Base-by-base conservation (phyloP, 768 basidiomycete genomes). In the Termitomyces eurrhizus region DNA sequence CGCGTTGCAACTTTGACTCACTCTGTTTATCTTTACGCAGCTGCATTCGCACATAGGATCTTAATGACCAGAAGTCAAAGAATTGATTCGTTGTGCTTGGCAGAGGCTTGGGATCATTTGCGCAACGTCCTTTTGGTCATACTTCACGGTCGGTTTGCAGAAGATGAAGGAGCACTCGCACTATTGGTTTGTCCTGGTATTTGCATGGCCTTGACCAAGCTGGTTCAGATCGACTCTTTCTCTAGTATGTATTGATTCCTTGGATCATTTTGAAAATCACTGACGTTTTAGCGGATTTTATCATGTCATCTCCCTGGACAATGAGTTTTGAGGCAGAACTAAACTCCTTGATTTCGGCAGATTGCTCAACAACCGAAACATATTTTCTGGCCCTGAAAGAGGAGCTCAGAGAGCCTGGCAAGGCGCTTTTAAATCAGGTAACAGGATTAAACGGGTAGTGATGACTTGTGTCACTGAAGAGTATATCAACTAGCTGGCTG, bases 31-130 rank as follows among this genome's bases (percentile, higher is more conserved):
- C 18, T 55, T 37, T 21, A 26, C 44, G 50, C 41, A 86, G 85
- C 79, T 58, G 75, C 79, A 2, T 75, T 85, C 64, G 74, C 85
- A 6, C 61, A 75, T 32, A 82, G 80, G 62, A 68, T 84, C 50
- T 55, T 75, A 4, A 68, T 72, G 6, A 68, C 67, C 5, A 56
- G 63, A 2, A 55, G 24, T 33, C 55, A 64, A 36, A 53, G 60
- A 0, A 68, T 68, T 45, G 77, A 78, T 53, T 63, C 78, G 2
- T 67, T 85, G 35, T 69, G 72, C 42, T 73, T 73, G 58, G 72
- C 77, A 11, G 86, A 88, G 66, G 77, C 79, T 49, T 86, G 84
- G 81, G 74, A 81, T 49, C 77, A 81, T 66, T 68, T 90, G 55
- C 70, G 81, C 33, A 81, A 84, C 56, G 70, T 75, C 1, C 65